Percentiles rank a stretch among this genome's conserved stretches.
Evolutionary conservation across 2,329 filamentous ascomycete species (phyloP).

Genomic region (Exophiala bonariae): DNA sequence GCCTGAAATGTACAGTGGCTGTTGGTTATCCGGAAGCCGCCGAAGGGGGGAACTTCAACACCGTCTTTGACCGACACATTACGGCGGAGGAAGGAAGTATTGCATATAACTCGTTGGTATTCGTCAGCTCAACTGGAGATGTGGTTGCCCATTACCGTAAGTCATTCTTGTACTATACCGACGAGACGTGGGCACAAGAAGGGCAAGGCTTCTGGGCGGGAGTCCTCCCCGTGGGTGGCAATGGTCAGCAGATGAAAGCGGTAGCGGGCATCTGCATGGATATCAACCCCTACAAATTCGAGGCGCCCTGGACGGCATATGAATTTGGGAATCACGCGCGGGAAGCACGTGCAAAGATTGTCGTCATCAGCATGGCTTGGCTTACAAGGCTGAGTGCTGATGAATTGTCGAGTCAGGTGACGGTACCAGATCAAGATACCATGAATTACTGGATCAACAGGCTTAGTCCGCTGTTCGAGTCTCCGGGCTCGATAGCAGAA

Average conservation of each 20-base stretch:
- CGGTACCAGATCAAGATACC: slow-evolving; percentile 58
- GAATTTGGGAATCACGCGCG: slow-evolving; percentile 61
- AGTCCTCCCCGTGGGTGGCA: slow-evolving; percentile 30
- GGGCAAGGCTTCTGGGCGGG: slow-evolving; percentile 38
- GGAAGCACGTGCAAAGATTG: slow-evolving; percentile 47
- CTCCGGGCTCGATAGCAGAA: slow-evolving; percentile 30
- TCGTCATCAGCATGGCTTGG: slow-evolving; percentile 66
- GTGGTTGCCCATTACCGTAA: slow-evolving; percentile 63
- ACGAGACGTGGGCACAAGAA: slow-evolving; percentile 64
- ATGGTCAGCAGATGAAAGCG: slow-evolving; percentile 36
- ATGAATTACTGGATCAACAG: slow-evolving; percentile 64
- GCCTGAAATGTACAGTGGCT: slow-evolving; percentile 60
- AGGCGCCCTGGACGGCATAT: slow-evolving; percentile 57
- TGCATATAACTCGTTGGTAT: slow-evolving; percentile 60
- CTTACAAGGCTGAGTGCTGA: slow-evolving; percentile 51
- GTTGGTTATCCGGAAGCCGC: slow-evolving; percentile 62
- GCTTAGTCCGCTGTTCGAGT: slow-evolving; percentile 52
- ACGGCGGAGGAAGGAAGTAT: slow-evolving; percentile 19
- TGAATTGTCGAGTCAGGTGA: slow-evolving; percentile 46
- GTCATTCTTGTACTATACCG: slow-evolving; percentile 66
- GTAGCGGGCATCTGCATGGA: slow-evolving; percentile 54
- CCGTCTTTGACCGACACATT: slow-evolving; percentile 23
- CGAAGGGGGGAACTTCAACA: slow-evolving; percentile 26
- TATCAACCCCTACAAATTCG: slow-evolving; percentile 64
- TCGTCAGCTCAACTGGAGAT: slow-evolving; percentile 55